Evolutionary conservation across 2,329 filamentous ascomycete genomes (phyloP).

Genomic region (Trichoderma polysporum): DNA sequence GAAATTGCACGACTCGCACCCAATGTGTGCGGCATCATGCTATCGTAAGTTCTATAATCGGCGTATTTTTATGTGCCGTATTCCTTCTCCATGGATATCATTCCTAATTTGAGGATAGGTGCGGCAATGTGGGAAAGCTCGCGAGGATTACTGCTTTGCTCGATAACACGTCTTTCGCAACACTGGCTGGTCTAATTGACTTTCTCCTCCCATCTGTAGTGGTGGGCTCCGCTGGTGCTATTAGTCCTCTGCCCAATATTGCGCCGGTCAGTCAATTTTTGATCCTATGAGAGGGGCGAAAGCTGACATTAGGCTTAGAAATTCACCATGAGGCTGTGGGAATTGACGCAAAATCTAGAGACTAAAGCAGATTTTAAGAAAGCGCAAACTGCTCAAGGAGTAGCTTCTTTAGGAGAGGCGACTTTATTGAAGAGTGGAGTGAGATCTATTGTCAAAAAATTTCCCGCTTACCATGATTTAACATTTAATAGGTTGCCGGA

Average conservation of each 20-base stretch:
- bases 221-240: not conserved
- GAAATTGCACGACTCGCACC: not conserved
- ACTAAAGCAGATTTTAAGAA: not conserved
- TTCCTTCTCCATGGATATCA: not conserved
- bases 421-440: conserved; percentile 1
- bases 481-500: not conserved
- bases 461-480: not conserved
- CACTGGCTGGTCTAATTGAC: conserved; percentile 3
- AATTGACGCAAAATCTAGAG: not conserved
- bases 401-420: not conserved
- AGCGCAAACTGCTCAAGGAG: not conserved
- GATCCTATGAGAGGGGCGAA: fast-evolving
- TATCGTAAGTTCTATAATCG: not conserved
- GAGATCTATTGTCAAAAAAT: not conserved
- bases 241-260: conserved; percentile 8
- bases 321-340: not conserved
- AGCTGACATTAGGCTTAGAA: not conserved
- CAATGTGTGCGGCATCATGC: not conserved
- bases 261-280: not conserved
- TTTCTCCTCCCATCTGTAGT: conserved; percentile 3
- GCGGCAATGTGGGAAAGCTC: not conserved
- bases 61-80: not conserved
- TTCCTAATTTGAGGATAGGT: not conserved
- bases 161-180: not conserved
- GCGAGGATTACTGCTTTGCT: not conserved